Evolutionary conservation across 1,284 basidiomycete genomes (phyloP).

Genomic region (Ustilago trichophora): DNA sequence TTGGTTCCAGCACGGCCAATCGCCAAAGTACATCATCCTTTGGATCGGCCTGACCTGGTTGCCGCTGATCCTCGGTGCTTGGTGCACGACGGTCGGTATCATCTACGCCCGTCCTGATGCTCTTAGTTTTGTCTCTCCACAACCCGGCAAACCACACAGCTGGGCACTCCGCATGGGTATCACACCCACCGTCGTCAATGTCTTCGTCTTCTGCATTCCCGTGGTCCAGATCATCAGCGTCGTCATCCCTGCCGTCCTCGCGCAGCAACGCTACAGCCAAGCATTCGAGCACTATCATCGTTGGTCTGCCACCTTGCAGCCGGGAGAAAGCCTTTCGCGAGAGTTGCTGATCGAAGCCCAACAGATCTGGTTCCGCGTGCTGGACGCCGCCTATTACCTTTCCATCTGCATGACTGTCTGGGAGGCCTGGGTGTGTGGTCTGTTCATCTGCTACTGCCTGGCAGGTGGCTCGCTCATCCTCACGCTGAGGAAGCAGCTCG

Average conservation of each 20-base stretch:
- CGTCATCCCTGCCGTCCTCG: slow-evolving; percentile 19
- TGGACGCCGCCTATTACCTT: slow-evolving; percentile 24
- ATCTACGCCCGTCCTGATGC: slow-evolving; percentile 33
- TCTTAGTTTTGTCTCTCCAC: slow-evolving; percentile 29
- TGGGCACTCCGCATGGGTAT: slow-evolving; percentile 24
- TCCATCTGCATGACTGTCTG: slow-evolving; percentile 33
- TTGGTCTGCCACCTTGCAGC: slow-evolving; percentile 9
- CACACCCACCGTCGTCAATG: slow-evolving; percentile 25
- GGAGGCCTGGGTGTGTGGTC: slow-evolving; percentile 24
- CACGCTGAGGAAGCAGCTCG: slow-evolving; percentile 19
- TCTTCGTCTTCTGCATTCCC: slow-evolving; percentile 21
- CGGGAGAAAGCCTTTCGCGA: slow-evolving; percentile 6
- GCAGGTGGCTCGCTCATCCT: slow-evolving; percentile 18
- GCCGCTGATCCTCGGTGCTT: slow-evolving; percentile 32
- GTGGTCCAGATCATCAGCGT: slow-evolving; percentile 22
- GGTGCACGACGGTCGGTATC: slow-evolving; percentile 28
- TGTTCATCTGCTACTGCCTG: slow-evolving; percentile 14
- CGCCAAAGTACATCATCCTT: slow-evolving; percentile 25
- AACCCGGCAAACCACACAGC: slow-evolving; percentile 19
- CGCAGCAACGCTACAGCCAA: slow-evolving; percentile 11
- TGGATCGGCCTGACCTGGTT: slow-evolving; percentile 33
- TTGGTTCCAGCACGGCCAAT: slow-evolving; percentile 20
- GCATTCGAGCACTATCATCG: slow-evolving; percentile 13
- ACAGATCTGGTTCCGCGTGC: slow-evolving; percentile 32
- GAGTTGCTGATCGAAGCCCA: slow-evolving; percentile 35